phyloP scores from a whole-genome alignment of 2,329 filamentous ascomycete genomes.

The Exserohilum turcica region DNA sequence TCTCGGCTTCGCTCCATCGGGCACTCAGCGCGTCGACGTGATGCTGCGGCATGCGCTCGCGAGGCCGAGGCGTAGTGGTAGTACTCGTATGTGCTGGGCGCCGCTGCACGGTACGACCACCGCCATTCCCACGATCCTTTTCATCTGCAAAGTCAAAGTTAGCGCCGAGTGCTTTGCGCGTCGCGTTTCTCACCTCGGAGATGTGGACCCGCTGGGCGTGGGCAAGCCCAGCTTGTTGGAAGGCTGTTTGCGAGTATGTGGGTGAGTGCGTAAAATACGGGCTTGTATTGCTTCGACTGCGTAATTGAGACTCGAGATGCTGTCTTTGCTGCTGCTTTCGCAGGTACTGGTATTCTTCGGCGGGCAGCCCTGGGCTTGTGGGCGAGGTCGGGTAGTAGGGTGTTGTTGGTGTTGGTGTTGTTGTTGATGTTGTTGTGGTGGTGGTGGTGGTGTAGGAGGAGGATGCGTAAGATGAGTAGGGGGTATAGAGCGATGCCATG shows the following conservation, averaged over 20 bases:
- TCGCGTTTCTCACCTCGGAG: slow-evolving; percentile 19
- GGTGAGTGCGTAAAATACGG: too few species aligned
- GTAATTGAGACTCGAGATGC: slow-evolving; percentile 10
- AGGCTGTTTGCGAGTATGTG: slow-evolving; percentile 2
- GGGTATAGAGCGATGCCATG: too few species aligned
- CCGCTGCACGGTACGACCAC: too few species aligned
- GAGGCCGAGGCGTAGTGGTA: too few species aligned
- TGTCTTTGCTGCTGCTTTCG: slow-evolving; percentile 5
- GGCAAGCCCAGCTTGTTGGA: not conserved
- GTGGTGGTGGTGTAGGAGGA: not conserved
- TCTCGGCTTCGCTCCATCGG: too few species aligned
- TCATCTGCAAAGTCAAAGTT: slow-evolving; percentile 17
- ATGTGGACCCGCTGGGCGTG: slow-evolving; percentile 5
- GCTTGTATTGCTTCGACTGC: not conserved
- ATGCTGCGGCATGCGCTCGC: too few species aligned
- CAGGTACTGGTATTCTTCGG: slow-evolving; percentile 13
- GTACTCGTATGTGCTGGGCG: too few species aligned
- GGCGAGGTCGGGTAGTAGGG: not conserved
- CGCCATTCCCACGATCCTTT: too few species aligned
- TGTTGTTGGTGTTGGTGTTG: not conserved
- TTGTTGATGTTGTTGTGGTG: not conserved
- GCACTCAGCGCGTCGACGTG: too few species aligned
- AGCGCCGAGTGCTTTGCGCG: slow-evolving; percentile 16
- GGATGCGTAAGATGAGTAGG: not conserved
- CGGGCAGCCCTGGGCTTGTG: slow-evolving; percentile 5